Conservation (phyloP, 768 basidiomycete genomes). For the Trametes meyenii region DNA sequence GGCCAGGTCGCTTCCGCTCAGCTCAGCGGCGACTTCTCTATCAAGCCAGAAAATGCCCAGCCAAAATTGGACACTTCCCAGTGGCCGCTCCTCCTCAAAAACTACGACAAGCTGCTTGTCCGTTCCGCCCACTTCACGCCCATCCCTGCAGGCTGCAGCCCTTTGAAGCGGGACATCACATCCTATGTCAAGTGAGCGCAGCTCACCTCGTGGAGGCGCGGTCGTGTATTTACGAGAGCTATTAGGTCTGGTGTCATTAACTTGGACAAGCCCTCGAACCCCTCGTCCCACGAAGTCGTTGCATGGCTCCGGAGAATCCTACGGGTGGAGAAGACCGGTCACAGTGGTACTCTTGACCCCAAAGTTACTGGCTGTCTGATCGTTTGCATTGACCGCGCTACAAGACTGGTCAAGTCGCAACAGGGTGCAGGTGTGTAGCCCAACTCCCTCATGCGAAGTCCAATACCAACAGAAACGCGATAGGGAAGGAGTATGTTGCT, state of each 20-base stretch:
- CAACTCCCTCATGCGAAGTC: background rate
- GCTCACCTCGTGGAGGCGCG: background rate
- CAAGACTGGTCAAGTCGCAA: constrained; percentile 95
- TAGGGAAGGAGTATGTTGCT: constrained; percentile 98
- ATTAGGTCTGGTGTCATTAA: constrained; percentile 97
- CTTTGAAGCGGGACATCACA: constrained; percentile 91
- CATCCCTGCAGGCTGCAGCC: constrained; percentile 91
- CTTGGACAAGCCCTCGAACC: constrained; percentile 99
- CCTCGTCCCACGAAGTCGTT: constrained; percentile 98
- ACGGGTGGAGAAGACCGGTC: constrained; percentile 96
- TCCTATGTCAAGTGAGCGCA: constrained; percentile 81
- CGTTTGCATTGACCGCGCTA: constrained; percentile 98
- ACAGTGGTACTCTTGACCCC: constrained; percentile 97
- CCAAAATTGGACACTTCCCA: constrained; percentile 92
- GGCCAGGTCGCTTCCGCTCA: constrained; percentile 77
- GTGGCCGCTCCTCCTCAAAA: constrained; percentile 98
- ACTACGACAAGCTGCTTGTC: constrained; percentile 95
- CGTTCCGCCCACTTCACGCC: constrained; percentile 98
- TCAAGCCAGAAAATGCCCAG: constrained; percentile 74
- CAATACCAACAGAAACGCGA: background rate
- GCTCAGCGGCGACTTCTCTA: constrained; percentile 72
- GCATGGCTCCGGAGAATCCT: constrained; percentile 98
- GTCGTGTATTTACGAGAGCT: background rate
- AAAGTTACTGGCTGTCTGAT: constrained; percentile 99
- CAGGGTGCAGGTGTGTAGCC: constrained; percentile 84